These are phyloP conservation scores for Mycena vulgaris DNA, from an alignment of 768 basidiomycete species.

Conservation along the genomic window DNA sequence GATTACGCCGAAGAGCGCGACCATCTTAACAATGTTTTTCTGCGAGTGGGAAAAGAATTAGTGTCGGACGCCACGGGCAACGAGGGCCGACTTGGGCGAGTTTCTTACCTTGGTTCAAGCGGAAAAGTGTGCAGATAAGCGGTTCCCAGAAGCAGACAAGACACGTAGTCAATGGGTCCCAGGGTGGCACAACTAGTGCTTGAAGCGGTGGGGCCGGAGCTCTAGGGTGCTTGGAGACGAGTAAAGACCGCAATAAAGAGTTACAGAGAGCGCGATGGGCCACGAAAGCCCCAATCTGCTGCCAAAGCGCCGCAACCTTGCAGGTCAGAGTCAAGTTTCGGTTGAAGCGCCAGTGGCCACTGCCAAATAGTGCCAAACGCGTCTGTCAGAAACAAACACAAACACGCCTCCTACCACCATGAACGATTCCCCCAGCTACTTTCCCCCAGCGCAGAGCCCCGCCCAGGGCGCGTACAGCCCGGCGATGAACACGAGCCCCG, in stretches of 20 bases:
- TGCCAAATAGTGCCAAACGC: no score
- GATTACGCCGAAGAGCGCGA: slow-evolving; percentile 56
- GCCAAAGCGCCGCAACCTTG: not conserved
- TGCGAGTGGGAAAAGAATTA: not conserved
- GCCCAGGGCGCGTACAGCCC: slow-evolving; percentile 16
- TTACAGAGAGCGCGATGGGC: not conserved
- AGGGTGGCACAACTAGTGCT: no score
- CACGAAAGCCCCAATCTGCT: not conserved
- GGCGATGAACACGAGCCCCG: not conserved
- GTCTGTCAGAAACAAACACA: not conserved
- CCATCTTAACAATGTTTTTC: slow-evolving; percentile 13
- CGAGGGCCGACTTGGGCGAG: no score
- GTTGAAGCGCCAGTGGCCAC: no score
- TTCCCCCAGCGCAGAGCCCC: slow-evolving; percentile 16
- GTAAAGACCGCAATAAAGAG: not conserved
- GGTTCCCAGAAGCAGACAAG: not conserved
- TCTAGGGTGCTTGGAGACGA: not conserved
- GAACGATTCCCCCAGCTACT: not conserved
- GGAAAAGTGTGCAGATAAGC: not conserved
- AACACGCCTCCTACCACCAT: not conserved
- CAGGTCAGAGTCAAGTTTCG: not conserved
- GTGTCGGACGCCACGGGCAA: not conserved
- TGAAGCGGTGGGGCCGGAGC: not conserved
- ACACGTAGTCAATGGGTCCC: not conserved
- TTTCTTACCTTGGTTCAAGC: not conserved